Evolutionary conservation across 768 basidiomycete genomes (phyloP).

Genomic region (Mycena galopus): DNA sequence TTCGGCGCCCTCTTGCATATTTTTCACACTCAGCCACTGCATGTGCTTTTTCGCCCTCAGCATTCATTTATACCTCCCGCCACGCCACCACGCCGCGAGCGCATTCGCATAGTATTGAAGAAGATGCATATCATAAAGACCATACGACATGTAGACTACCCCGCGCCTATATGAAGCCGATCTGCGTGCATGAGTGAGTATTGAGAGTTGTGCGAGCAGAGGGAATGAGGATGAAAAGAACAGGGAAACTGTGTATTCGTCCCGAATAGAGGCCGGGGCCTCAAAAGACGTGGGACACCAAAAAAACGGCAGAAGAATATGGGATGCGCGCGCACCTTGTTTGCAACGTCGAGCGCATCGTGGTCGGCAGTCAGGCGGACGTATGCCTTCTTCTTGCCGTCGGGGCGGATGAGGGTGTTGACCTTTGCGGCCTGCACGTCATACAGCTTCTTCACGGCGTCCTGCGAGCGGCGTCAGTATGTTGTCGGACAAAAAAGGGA

Average conservation of each 20-base stretch:
- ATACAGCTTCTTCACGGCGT: slow-evolving; percentile 99
- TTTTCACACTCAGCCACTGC: too few relatives aligned
- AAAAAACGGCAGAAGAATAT: neutral
- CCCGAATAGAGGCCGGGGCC: neutral
- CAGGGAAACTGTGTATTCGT: too few relatives aligned
- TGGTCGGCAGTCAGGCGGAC: slow-evolving; percentile 95
- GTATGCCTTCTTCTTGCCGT: slow-evolving; percentile 99
- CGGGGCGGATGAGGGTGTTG: slow-evolving; percentile 98
- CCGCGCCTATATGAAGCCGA: neutral
- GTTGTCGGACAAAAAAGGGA: neutral
- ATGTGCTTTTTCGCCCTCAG: too few relatives aligned
- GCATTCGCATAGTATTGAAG: too few relatives aligned
- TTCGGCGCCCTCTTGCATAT: too few relatives aligned
- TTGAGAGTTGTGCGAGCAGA: too few relatives aligned
- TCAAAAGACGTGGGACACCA: neutral
- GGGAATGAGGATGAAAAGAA: too few relatives aligned
- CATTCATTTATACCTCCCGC: too few relatives aligned
- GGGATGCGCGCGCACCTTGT: slow-evolving; percentile 77
- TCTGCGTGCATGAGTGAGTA: neutral
- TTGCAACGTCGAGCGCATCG: slow-evolving; percentile 96
- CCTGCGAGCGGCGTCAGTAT: slow-evolving; percentile 46
- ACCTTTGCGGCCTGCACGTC: slow-evolving; percentile 96
- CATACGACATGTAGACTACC: too few relatives aligned
- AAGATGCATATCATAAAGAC: too few relatives aligned
- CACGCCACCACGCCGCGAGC: too few relatives aligned